Base-by-base conservation (phyloP, 495 filamentous ascomycete species). In the Penicillium argentinense region DNA sequence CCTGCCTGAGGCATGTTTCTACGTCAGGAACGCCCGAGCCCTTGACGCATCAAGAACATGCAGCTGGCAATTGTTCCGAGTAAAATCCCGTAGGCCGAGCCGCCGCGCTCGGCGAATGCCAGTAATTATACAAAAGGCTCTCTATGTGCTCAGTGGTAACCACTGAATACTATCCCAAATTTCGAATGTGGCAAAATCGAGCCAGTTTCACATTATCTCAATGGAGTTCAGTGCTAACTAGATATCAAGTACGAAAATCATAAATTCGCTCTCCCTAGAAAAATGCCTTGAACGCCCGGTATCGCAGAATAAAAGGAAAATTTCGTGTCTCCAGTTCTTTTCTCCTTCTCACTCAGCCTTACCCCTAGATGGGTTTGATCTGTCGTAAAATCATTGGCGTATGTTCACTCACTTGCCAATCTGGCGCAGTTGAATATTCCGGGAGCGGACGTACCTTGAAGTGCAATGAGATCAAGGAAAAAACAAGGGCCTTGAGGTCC, bases 401-500 rank as follows among this genome's bases (percentile, higher is more conserved):
- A n/a, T 12, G 4, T 21, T 9, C 8, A 8, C 9, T 3, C n/a
- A 5, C 33, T 18, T 12, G 21, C 16, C 33, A 36, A 18, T 8
- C 17, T 7, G 33, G 5, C 25, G 11, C 16, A n/a, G n/a, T n/a
- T n/a, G n/a, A n/a, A n/a, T n/a, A 36, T 21, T 3, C 5, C 11
- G 5, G 18, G 13, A 36, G 13, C 27, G 6, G 9, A 5, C 48
- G 34, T 74, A 87, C 86, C 83, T 97, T 99, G 78, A 97, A 99
- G 70, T 99, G 95, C 39, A 99, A 79, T 9, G 88, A 87, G 53
- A 97, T 97, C 23, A 99, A 73, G 23, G 91, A 95, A 69, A 99
- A 99, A 2, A 97, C 88, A 21, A 99, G 80, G 11, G 93, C 93
- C 72, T 97, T 97, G 37, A 99, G 74, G 59, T 99, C 95, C 64